phyloP scores from a whole-genome alignment of 202 grass and related monocot genomes.

The Panicum hallii region DNA sequence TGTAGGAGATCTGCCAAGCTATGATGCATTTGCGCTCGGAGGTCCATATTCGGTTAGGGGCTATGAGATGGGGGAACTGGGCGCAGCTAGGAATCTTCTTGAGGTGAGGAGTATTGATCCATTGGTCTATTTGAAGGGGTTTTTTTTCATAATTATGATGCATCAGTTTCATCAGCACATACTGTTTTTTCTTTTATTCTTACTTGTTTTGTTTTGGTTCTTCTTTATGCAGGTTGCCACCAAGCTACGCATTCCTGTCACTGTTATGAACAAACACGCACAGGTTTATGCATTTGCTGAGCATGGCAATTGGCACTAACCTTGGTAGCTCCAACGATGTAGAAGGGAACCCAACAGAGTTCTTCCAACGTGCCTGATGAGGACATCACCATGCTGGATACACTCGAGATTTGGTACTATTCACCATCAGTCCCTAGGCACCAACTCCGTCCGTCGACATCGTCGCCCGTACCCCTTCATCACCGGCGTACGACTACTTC shows the following conservation, averaged over 20 bases:
- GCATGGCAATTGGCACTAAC: slow-evolving; percentile 84
- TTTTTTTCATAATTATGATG: neutral
- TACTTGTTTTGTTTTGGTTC: neutral
- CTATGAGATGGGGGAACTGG: slow-evolving; percentile 81
- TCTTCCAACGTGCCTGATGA: slow-evolving; percentile 60
- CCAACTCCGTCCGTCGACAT: no score
- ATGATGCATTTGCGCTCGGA: slow-evolving; percentile 93
- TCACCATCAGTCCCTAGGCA: no score
- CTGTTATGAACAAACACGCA: slow-evolving; percentile 58
- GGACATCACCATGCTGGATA: no score
- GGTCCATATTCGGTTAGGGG: slow-evolving; percentile 92
- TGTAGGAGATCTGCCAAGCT: slow-evolving; percentile 90
- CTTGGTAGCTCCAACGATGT: slow-evolving; percentile 94
- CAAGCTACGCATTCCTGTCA: slow-evolving; percentile 62
- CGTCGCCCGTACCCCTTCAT: no score
- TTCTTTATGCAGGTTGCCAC: slow-evolving; percentile 55
- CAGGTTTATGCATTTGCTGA: slow-evolving; percentile 79
- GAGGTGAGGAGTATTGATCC: slow-evolving; percentile 53
- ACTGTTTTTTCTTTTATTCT: neutral
- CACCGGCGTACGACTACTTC: no score
- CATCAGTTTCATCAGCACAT: neutral
- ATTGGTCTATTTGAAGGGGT: neutral
- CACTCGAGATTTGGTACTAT: no score
- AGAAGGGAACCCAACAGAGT: slow-evolving; percentile 93
- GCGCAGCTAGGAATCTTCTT: slow-evolving; percentile 89